These are phyloP conservation scores for Rosellinia necatrix DNA, from an alignment of 2,329 filamentous ascomycete genomes.

Conservation along the genomic window DNA sequence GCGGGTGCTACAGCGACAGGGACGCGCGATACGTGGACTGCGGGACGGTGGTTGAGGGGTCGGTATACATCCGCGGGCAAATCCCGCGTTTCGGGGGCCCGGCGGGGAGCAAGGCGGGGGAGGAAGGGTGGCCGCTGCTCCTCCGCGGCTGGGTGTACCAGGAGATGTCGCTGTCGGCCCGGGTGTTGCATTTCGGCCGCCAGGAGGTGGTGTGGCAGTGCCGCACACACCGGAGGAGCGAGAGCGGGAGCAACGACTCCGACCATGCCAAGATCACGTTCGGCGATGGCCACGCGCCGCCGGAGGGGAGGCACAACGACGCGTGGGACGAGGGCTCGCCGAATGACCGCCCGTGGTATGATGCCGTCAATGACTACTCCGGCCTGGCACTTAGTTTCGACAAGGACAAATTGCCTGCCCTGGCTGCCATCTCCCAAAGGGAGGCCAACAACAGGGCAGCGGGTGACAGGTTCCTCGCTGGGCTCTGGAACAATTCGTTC, in stretches of 20 bases:
- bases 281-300: not conserved
- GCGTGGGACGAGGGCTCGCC: slow-evolving; percentile 3
- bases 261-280: slow-evolving; percentile 10
- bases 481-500: slow-evolving; percentile 19
- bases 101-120: slow-evolving; percentile 1
- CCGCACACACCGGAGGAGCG: slow-evolving; percentile 12
- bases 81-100: slow-evolving; percentile 7
- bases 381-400: slow-evolving; percentile 20
- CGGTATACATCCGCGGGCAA: slow-evolving; percentile 7
- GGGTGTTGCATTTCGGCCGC: slow-evolving; percentile 28
- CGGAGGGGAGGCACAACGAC: not conserved
- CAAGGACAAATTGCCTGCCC: slow-evolving; percentile 20
- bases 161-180: slow-evolving; percentile 30
- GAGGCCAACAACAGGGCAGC: not conserved
- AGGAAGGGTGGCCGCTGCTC: slow-evolving; percentile 22
- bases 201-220: slow-evolving; percentile 33
- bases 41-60: not conserved
- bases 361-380: slow-evolving; percentile 15
- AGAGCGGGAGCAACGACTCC: slow-evolving; percentile 21
- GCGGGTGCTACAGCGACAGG: slow-evolving; percentile 18
- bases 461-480: slow-evolving; percentile 11
- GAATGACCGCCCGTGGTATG: slow-evolving; percentile 17
- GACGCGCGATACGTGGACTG: not conserved
- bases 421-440: slow-evolving; percentile 21
- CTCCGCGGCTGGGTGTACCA: slow-evolving; percentile 32